Evolutionary conservation across 2,329 filamentous ascomycete genomes (phyloP).

Genomic region (Metarhizium humberi): DNA sequence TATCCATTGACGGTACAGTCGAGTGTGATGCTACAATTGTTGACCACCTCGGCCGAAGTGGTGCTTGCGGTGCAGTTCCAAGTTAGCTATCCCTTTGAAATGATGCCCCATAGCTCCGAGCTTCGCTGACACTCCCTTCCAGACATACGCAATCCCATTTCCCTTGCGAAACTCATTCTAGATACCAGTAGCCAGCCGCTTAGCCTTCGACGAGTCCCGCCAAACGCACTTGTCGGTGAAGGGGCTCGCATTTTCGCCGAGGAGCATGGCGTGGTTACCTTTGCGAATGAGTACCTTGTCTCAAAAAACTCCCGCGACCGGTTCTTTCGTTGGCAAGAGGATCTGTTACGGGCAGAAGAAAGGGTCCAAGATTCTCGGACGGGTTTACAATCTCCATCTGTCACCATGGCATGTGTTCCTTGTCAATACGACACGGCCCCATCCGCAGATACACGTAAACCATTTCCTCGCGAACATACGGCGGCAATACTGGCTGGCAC

Average conservation of each 20-base stretch:
- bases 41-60: constrained; percentile 83
- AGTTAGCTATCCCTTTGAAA: constrained; percentile 46
- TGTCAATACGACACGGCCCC: constrained; percentile 25
- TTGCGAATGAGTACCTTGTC: constrained; percentile 70
- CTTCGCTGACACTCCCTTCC: not conserved
- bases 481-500: constrained; percentile 46
- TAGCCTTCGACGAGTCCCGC: constrained; percentile 81
- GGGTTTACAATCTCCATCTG: constrained; percentile 7
- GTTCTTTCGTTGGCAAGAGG: constrained; percentile 68
- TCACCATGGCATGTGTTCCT: constrained; percentile 14
- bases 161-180: constrained; percentile 72
- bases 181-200: constrained; percentile 67
- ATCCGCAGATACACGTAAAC: constrained; percentile 15
- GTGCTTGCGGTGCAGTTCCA: constrained; percentile 82
- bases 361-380: constrained; percentile 22
- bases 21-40: constrained; percentile 94
- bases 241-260: constrained; percentile 82
- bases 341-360: constrained; percentile 55
- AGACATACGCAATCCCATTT: constrained; percentile 93
- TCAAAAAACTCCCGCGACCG: constrained; percentile 71
- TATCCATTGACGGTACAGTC: constrained; percentile 81
- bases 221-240: constrained; percentile 79
- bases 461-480: constrained; percentile 35
- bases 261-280: constrained; percentile 63
- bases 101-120: too few relatives aligned